phyloP scores from a whole-genome alignment of 768 basidiomycete genomes.

The Sarcomyxa edulis region DNA sequence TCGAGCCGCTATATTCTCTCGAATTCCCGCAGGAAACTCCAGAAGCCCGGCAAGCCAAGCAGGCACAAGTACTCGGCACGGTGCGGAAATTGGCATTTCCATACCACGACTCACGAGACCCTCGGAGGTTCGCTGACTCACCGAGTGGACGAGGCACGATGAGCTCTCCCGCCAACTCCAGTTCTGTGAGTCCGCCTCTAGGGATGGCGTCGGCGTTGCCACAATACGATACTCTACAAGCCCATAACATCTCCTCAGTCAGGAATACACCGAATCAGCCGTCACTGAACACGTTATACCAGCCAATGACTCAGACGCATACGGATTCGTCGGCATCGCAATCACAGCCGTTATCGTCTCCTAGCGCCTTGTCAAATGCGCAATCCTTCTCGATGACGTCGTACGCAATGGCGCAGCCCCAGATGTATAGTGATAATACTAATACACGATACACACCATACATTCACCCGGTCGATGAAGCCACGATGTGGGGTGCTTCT shows the following conservation, averaged over 20 bases:
- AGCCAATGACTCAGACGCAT: too few relatives aligned
- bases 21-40: slow-evolving; percentile 48
- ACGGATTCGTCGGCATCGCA: slow-evolving; percentile 14
- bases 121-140: slow-evolving; percentile 43
- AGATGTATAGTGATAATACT: slow-evolving; percentile 31
- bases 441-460: slow-evolving; percentile 36
- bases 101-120: slow-evolving; percentile 64
- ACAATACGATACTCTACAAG: too few relatives aligned
- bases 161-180: slow-evolving; percentile 55
- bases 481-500: slow-evolving; percentile 69
- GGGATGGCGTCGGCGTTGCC: slow-evolving; percentile 26
- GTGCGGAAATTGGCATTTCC: slow-evolving; percentile 79
- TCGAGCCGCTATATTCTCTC: slow-evolving; percentile 68
- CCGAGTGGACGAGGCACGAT: slow-evolving; percentile 39
- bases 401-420: slow-evolving; percentile 19
- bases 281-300: too few relatives aligned
- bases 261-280: too few relatives aligned
- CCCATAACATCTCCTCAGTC: too few relatives aligned
- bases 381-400: slow-evolving; percentile 13
- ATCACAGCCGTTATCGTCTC: slow-evolving; percentile 21
- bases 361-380: too few relatives aligned
- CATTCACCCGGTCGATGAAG: slow-evolving; percentile 54
- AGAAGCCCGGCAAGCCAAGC: slow-evolving; percentile 54
- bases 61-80: slow-evolving; percentile 53
- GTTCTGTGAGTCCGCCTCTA: slow-evolving; percentile 54